phyloP scores from a whole-genome alignment of 1,139 yeast species.

The Blastobotrys arbuscula region DNA sequence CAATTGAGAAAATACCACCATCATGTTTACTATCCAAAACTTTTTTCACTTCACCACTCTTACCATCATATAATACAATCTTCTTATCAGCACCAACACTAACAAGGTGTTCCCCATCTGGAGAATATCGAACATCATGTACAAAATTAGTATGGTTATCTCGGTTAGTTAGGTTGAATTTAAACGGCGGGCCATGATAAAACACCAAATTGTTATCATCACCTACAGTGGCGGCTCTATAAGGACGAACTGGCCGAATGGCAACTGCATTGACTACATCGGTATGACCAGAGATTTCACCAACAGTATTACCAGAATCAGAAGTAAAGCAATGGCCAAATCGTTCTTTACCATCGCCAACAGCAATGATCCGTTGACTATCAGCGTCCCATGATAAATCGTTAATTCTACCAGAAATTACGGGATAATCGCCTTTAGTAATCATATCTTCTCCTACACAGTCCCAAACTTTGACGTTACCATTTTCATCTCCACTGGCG shows the following conservation, averaged over 20 bases:
- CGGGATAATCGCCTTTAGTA: conserved; percentile 75
- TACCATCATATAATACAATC: conserved; percentile 78
- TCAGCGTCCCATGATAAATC: conserved; percentile 94
- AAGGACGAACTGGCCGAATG: conserved; percentile 84
- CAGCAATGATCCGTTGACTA: conserved; percentile 78
- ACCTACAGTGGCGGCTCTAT: conserved; percentile 88
- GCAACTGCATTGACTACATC: conserved; percentile 77
- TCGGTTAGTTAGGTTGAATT: conserved; percentile 66
- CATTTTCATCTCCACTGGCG: conserved; percentile 89
- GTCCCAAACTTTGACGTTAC: conserved; percentile 88
- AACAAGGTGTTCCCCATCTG: conserved; percentile 59
- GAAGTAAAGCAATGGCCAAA: conserved; percentile 90
- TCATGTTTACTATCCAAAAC: conserved; percentile 52
- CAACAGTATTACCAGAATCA: conserved; percentile 93
- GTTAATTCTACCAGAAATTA: conserved; percentile 75
- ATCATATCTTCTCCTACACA: conserved; percentile 53
- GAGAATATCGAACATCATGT: conserved; percentile 77
- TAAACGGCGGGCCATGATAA: conserved; percentile 90
- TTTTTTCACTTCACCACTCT: conserved; percentile 66
- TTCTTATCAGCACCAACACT: conserved; percentile 83
- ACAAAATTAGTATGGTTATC: conserved; percentile 74
- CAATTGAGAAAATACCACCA: conserved; percentile 75
- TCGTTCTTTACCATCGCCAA: conserved; percentile 89
- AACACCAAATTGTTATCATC: conserved; percentile 85
- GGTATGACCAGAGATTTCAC: conserved; percentile 95